Evolutionary conservation across 2,329 filamentous ascomycete species (phyloP).

Genomic region (Neocucurbitaria cava): DNA sequence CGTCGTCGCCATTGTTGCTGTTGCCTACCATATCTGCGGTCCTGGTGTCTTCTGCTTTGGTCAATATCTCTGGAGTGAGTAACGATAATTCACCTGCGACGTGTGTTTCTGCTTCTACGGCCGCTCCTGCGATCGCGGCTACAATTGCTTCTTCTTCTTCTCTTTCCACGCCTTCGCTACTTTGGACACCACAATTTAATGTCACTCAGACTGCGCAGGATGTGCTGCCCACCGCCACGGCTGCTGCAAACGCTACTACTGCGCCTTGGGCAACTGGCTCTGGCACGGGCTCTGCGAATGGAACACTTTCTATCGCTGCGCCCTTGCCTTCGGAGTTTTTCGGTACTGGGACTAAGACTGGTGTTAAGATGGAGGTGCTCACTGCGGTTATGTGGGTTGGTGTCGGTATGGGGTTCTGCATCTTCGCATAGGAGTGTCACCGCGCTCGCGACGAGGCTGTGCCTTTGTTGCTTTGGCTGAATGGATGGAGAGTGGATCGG

Average conservation of each 20-base stretch:
- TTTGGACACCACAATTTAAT: neutral
- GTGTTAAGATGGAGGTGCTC: neutral
- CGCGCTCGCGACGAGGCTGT: neutral
- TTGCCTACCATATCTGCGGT: neutral
- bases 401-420: constrained; percentile 5
- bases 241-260: neutral
- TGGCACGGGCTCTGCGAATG: neutral
- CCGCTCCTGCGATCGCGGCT: too few species aligned
- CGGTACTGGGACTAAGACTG: neutral
- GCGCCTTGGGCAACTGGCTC: neutral
- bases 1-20: neutral
- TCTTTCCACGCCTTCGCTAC: neutral
- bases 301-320: neutral
- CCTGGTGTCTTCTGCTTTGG: neutral
- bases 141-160: too few species aligned
- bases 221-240: constrained; percentile 2
- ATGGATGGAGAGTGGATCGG: neutral
- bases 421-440: constrained; percentile 7
- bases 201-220: constrained; percentile 13
- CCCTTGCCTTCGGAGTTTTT: neutral
- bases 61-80: neutral
- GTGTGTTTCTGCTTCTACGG: neutral
- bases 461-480: neutral
- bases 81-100: neutral
- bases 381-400: constrained; percentile 1